Percentiles rank a stretch among this genome's conserved stretches.
Evolutionary conservation across 1,139 yeast species (phyloP).

Genomic region (Diutina catenulata): DNA sequence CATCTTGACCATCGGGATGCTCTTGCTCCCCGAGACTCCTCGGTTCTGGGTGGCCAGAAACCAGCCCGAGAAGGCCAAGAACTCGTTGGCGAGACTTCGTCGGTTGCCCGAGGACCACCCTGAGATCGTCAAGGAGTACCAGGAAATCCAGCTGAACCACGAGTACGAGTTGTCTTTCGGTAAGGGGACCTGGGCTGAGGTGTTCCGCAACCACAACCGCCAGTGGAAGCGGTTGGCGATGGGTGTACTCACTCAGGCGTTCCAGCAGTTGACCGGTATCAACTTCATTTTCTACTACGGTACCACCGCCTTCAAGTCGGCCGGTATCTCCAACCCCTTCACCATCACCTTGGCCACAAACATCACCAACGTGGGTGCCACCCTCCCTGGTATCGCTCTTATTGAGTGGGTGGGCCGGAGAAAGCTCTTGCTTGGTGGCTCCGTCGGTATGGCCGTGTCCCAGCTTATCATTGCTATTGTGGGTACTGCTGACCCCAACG

Average conservation of each 20-base stretch:
- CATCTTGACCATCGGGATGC: constrained; percentile 42
- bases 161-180: constrained; percentile 23
- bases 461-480: constrained; percentile 16
- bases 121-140: constrained; percentile 26
- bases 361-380: constrained; percentile 22
- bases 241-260: constrained; percentile 39
- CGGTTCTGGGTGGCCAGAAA: constrained; percentile 50
- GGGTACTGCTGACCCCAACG: constrained; percentile 14
- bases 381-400: constrained; percentile 25
- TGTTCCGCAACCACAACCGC: constrained; percentile 21
- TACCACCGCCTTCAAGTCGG: constrained; percentile 49
- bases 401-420: constrained; percentile 11
- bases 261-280: constrained; percentile 74
- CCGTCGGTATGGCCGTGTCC: constrained; percentile 15
- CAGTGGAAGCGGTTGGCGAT: constrained; percentile 28
- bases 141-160: constrained; percentile 26
- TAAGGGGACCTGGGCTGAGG: constrained; percentile 21
- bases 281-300: constrained; percentile 56
- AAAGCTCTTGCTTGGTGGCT: constrained; percentile 12
- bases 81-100: constrained; percentile 28
- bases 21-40: constrained; percentile 69
- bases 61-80: constrained; percentile 43
- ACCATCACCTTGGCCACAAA: constrained; percentile 15
- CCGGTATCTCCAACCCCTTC: constrained; percentile 34
- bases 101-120: constrained; percentile 28